Evolutionary conservation across 2,329 filamentous ascomycete species (phyloP), one percentile per base, ranked within the genome.

Genomic region (Fusarium anguioides): DNA sequence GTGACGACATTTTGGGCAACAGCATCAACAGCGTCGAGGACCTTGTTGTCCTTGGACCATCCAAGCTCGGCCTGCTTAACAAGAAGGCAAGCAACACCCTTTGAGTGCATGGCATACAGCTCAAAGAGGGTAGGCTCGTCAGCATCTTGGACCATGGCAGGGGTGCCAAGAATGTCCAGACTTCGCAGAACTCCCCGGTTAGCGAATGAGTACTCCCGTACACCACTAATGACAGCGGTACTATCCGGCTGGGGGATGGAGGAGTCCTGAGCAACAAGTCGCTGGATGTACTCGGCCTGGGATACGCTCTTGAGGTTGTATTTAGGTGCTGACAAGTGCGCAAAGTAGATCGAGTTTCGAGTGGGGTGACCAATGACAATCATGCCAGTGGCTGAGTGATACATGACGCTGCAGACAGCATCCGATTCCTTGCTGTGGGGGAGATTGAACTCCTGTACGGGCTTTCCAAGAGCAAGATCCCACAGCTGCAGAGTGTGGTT

Each of bases 401-500:
- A 99, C 75, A 91, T 90, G 75, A 99, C 91, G 76, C 94, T 98
- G 84, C 96, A 99, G 63, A 98, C 95, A n/a, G 94, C 94, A 79
- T 97, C 95, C 5, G 93, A 96, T 77, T 98, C 95, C 75, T 96
- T 97, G 81, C 92, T 92, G 76, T 99, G 95, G 2, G 96, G 96
- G 56, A 99, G 89, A 77, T 97, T 96, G 77, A 99, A 90, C 81
- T 99, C 96, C 78, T 99, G 95, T 35, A 99, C 96, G 27, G 94
- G 93, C 81, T 97, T 97, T 70, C 91, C 92, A 31, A 99, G 89
- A 39, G 92, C 94, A 75, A 99, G 89, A 82, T 99, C 96, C 96
- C 96, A 99, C 41, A 99, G 88, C 83, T 99, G 96, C 64, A 99
- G 88, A 55, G 95, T 96, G 81, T 99, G 96, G 80, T 99, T 99